Conservation (phyloP, 805 yeast species). For the Yamadazyma scolyti region DNA sequence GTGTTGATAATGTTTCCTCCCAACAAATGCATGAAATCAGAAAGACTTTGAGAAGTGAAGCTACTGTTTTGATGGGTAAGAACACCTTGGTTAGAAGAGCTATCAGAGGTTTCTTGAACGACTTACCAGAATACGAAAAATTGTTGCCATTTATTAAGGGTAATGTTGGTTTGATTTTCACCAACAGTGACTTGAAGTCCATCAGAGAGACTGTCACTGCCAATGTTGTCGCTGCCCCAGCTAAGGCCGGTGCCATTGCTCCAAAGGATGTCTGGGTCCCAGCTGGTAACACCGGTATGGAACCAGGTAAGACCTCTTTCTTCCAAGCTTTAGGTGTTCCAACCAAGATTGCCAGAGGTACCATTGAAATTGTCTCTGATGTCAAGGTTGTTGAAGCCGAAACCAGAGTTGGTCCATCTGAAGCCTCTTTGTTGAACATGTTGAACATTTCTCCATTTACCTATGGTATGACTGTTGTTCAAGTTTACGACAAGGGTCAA, state of each 20-base stretch:
- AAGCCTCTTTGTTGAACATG: slow-evolving; percentile 98
- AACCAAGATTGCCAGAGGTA: slow-evolving; percentile 99
- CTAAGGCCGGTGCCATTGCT: slow-evolving; percentile 99
- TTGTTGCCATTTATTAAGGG: slow-evolving; percentile 93
- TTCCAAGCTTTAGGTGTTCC: slow-evolving; percentile 99
- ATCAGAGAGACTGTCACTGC: slow-evolving; percentile 83
- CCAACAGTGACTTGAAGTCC: slow-evolving; percentile 89
- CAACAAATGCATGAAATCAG: slow-evolving; percentile 99
- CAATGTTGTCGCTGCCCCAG: slow-evolving; percentile 99
- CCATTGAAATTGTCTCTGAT: slow-evolving; percentile 97
- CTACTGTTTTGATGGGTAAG: slow-evolving; percentile 98
- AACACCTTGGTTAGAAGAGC: slow-evolving; percentile 99
- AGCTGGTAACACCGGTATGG: slow-evolving; percentile 99
- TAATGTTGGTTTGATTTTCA: slow-evolving; percentile 99
- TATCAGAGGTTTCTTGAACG: slow-evolving; percentile 89
- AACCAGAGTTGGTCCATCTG: slow-evolving; percentile 95
- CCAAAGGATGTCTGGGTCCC: slow-evolving; percentile 97
- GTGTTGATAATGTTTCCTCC: slow-evolving; percentile 99
- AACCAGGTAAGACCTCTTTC: slow-evolving; percentile 99
- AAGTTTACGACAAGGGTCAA: slow-evolving; percentile 98
- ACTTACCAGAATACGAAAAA: slow-evolving; percentile 94
- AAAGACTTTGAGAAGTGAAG: slow-evolving; percentile 92
- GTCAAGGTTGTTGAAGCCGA: slow-evolving; percentile 90
- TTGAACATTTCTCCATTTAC: slow-evolving; percentile 99
- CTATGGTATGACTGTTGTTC: slow-evolving; percentile 94